Percentiles rank a stretch among this genome's conserved stretches.
phyloP scores from a whole-genome alignment of 306 rosid genomes.

The Dalbergia cochinchinensis region DNA sequence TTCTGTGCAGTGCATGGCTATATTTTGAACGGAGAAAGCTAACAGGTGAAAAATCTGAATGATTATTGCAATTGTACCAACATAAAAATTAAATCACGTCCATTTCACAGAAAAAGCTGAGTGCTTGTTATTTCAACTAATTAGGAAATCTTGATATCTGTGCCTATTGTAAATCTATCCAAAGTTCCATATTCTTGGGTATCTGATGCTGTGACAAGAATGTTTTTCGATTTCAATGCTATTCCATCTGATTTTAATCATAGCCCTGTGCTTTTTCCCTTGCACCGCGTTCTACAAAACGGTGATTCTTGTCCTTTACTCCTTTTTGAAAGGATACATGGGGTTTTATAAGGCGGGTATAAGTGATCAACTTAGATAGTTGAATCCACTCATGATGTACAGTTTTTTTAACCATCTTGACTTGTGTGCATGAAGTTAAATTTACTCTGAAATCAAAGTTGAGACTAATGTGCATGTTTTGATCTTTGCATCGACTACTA shows the following conservation, averaged over 20 bases:
- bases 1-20: slow-evolving; percentile 39
- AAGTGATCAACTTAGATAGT: slow-evolving; percentile 47
- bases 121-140: slow-evolving; percentile 40
- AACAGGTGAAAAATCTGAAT: slow-evolving; percentile 53
- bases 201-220: slow-evolving; percentile 49
- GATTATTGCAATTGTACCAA: slow-evolving; percentile 51
- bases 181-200: slow-evolving; percentile 46
- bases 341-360: slow-evolving; percentile 52
- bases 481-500: slow-evolving; percentile 23
- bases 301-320: slow-evolving; percentile 57
- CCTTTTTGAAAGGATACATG: background rate
- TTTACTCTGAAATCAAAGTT: slow-evolving; percentile 39
- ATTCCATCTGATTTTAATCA: slow-evolving; percentile 47
- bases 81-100: slow-evolving; percentile 39
- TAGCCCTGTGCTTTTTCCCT: slow-evolving; percentile 46
- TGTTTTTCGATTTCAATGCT: slow-evolving; percentile 57
- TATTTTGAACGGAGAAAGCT: slow-evolving; percentile 49
- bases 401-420: slow-evolving; percentile 36
- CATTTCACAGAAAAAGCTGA: slow-evolving; percentile 38
- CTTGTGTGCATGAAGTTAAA: slow-evolving; percentile 33
- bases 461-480: slow-evolving; percentile 20
- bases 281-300: slow-evolving; percentile 49
- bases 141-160: slow-evolving; percentile 37
- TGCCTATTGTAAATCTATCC: slow-evolving; percentile 16
- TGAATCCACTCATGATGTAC: slow-evolving; percentile 17